Base-by-base conservation (phyloP, 495 filamentous ascomycete genomes). In the Polyplosphaeria fusca region DNA sequence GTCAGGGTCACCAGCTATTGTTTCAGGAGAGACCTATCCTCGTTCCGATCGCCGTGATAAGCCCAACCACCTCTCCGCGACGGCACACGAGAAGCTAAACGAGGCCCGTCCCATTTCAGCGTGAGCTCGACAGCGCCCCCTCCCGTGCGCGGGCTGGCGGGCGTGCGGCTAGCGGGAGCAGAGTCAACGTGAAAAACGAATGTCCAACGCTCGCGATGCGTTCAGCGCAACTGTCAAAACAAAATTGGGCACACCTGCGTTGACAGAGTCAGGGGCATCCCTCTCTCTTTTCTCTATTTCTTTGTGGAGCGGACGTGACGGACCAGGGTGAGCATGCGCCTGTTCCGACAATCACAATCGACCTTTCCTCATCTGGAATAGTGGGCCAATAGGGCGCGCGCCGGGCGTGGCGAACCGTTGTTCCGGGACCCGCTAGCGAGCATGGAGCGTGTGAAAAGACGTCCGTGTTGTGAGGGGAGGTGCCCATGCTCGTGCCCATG, bases 301-400 rank as follows among this genome's bases (percentile, higher is more conserved):
- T 2, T 32, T 12, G 23, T 12, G 23, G 26, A 14, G 5, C 2
- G 5, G 45, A 47, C 32, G 45, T 14, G 26, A 47, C 45, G 32
- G 45, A 47, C 45, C 11, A 28, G 45, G 45, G 45, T 5, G 11
- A 16, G 45, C 45, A 47, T 47, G 45, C 45, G 26, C 11, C 23
- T 28, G 32, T 47, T 26, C 45, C 7, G 26, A 13, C 2, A 47
- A 27, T 47, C 26, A 47, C 45, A 47, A 26, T n/a, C n/a, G n/a
- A n/a, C n/a, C n/a, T n/a, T n/a, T n/a, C n/a, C n/a, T n/a, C n/a
- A n/a, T n/a, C n/a, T n/a, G n/a, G n/a, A n/a, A n/a, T n/a, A n/a
- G n/a, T n/a, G n/a, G n/a, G n/a, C n/a, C n/a, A 4, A 22, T 4
- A 5, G 42, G 42, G 9, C 11, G 5, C 39, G 18, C 18, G 39